Evolutionary conservation across 495 filamentous ascomycete species (phyloP), one percentile per base, ranked within the genome.

Genomic region (Aspergillus cristatus): DNA sequence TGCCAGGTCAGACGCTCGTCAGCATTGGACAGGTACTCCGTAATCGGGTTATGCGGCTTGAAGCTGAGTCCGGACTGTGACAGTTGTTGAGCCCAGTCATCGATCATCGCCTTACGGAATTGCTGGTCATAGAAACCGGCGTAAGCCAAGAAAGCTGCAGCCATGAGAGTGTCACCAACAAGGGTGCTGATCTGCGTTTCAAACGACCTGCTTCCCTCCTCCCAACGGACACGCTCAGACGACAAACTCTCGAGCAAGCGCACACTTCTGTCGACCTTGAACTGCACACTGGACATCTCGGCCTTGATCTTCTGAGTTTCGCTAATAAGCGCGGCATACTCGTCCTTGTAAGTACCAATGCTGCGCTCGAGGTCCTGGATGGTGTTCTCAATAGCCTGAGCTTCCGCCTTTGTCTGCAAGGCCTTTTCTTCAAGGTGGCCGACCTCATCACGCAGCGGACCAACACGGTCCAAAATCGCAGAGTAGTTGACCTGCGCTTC

Each of bases 71-170:
- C 87, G 12, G 91, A 94, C 28, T 90, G 74, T 26, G 80, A 76
- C 39, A 99, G 74, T 48, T 99, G 93, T 42, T 88, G 78, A 12
- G 91, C 68, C 91, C 91, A 99, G 53, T 97, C 91, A 46, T 97
- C 93, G 61, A 86, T 74, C 91, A 99, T 96, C 20, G 79, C 77
- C 62, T 95, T 96, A 29, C 91, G 81, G 76, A 94, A 94, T 47
- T 91, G 89, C 55, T 99, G 91, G 55, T 99, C 91, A 48, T 94
- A 99, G 38, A 94, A 82, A 63, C 91, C 91, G 55, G 84, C 84
- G 62, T 99, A 99, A n/a, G 91, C 91, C 38, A 99, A 69, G 72
- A 97, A 97, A 12, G 90, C 91, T 3, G 91, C 86, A 3, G 93
- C 91, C 25, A 97, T 79, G 45, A 99, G 66, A 24, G 95, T 87